Percentiles rank a stretch among this genome's conserved stretches.
Conservation (phyloP, 352 stramenopile species). For the Albugo candida region DNA sequence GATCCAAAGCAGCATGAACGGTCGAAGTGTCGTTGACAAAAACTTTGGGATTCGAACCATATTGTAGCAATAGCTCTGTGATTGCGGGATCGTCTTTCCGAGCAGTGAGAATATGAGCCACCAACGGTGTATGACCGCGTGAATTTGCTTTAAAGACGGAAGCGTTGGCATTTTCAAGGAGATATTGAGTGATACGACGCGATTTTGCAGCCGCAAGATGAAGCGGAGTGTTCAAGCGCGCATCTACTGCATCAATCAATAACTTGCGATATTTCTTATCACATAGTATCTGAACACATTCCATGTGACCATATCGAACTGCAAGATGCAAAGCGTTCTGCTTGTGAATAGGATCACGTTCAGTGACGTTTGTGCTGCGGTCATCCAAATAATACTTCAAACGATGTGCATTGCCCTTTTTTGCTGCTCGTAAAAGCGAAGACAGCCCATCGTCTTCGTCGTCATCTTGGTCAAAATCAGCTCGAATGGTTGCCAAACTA, state of each 20-base stretch:
- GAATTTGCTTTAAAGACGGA: constrained; percentile 38
- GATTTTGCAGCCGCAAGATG: constrained; percentile 66
- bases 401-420: constrained; percentile 37
- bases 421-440: constrained; percentile 36
- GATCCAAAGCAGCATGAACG: constrained; percentile 55
- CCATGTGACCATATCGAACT: constrained; percentile 55
- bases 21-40: constrained; percentile 38
- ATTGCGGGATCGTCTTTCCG: constrained; percentile 59
- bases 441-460: constrained; percentile 25
- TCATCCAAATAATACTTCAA: constrained; percentile 35
- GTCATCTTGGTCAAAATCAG: background rate
- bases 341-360: constrained; percentile 46
- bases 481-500: too few species aligned
- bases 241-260: constrained; percentile 52
- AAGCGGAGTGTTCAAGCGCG: constrained; percentile 52
- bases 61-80: constrained; percentile 54
- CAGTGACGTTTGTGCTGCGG: constrained; percentile 29
- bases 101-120: constrained; percentile 57
- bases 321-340: constrained; percentile 66
- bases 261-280: constrained; percentile 30
- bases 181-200: constrained; percentile 59
- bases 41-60: constrained; percentile 54
- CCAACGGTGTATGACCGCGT: constrained; percentile 49
- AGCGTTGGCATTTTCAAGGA: constrained; percentile 43
- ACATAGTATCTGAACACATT: constrained; percentile 48